These are phyloP conservation scores for Cyclotella cryptica DNA, from an alignment of 108 stramenopile genomes.

Conservation along the genomic window DNA sequence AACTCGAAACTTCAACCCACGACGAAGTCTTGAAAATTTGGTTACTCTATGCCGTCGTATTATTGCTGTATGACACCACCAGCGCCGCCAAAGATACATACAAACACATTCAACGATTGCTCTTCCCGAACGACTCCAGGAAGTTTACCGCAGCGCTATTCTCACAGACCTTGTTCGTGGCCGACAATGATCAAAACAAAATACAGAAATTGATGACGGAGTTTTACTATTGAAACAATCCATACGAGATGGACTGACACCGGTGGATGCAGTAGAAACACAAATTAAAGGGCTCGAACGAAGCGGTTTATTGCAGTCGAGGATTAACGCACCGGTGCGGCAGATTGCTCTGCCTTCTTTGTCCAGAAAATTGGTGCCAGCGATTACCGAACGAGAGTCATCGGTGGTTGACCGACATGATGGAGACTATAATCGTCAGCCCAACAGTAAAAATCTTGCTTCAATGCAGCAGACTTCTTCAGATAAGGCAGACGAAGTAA, in stretches of 20 bases:
- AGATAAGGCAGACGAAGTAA: no score
- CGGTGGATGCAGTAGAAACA: constrained; percentile 10
- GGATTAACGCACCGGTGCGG: not conserved
- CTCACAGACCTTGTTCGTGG: not conserved
- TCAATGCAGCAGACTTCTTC: no score
- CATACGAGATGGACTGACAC: constrained; percentile 8
- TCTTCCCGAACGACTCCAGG: constrained; percentile 8
- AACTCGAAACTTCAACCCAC: not conserved
- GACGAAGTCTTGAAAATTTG: constrained; percentile 61
- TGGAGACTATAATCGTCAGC: not conserved
- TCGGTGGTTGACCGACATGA: not conserved
- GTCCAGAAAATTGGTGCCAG: not conserved
- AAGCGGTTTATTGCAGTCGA: not conserved
- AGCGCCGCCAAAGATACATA: constrained; percentile 23
- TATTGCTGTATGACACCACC: constrained; percentile 16
- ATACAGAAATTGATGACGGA: constrained; percentile 16
- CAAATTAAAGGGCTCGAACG: not conserved
- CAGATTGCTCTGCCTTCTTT: not conserved
- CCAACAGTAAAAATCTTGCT: no score
- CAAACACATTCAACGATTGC: constrained; percentile 43
- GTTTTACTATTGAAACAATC: constrained; percentile 16
- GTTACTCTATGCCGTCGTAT: constrained; percentile 64
- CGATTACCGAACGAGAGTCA: not conserved
- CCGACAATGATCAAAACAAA: not conserved
- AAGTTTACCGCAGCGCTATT: constrained; percentile 23